Percentiles rank a stretch among this genome's conserved stretches.
Conservation (phyloP, 768 basidiomycete species). For the Guyanaporus albipodus region DNA sequence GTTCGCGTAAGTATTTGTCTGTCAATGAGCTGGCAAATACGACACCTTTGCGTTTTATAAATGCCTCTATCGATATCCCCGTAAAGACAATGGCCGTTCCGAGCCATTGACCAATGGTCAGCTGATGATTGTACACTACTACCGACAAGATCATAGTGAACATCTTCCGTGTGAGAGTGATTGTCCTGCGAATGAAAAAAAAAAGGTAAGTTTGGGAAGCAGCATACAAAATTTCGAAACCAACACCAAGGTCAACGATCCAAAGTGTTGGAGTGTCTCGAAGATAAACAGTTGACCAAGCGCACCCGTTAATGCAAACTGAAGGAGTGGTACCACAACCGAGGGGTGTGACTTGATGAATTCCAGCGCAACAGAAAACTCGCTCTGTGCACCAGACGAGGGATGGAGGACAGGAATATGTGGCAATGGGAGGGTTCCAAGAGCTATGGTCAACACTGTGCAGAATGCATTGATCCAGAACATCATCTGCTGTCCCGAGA, state of each 20-base stretch:
- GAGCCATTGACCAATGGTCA: slow-evolving; percentile 84
- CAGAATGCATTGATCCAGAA: slow-evolving; percentile 93
- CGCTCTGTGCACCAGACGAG: slow-evolving; percentile 51
- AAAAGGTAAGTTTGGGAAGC: slow-evolving; percentile 1
- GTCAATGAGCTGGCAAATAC: slow-evolving; percentile 9
- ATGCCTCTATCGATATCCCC: slow-evolving; percentile 93
- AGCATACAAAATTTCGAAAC: slow-evolving; percentile 23
- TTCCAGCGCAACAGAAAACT: slow-evolving; percentile 61
- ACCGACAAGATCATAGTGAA: slow-evolving; percentile 98
- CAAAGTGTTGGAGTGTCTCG: slow-evolving; percentile 89
- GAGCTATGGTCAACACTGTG: slow-evolving; percentile 63
- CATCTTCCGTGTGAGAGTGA: slow-evolving; percentile 94
- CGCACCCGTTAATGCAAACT: slow-evolving; percentile 88
- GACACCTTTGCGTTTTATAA: slow-evolving; percentile 82
- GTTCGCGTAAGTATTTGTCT: slow-evolving; percentile 3
- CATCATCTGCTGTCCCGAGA: slow-evolving; percentile 98
- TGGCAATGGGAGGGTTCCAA: slow-evolving; percentile 72
- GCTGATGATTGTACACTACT: slow-evolving; percentile 81
- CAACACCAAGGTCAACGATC: slow-evolving; percentile 84
- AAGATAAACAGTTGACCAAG: slow-evolving; percentile 98
- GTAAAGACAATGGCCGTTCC: slow-evolving; percentile 91
- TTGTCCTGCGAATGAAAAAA: slow-evolving; percentile 52
- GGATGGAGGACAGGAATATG: slow-evolving; percentile 83
- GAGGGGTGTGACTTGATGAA: slow-evolving; percentile 80
- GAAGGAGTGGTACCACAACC: slow-evolving; percentile 65